Evolutionary conservation across 2,329 filamentous ascomycete species (phyloP), one percentile per base, ranked within the genome.

Genomic region (Clonostachys rosea): DNA sequence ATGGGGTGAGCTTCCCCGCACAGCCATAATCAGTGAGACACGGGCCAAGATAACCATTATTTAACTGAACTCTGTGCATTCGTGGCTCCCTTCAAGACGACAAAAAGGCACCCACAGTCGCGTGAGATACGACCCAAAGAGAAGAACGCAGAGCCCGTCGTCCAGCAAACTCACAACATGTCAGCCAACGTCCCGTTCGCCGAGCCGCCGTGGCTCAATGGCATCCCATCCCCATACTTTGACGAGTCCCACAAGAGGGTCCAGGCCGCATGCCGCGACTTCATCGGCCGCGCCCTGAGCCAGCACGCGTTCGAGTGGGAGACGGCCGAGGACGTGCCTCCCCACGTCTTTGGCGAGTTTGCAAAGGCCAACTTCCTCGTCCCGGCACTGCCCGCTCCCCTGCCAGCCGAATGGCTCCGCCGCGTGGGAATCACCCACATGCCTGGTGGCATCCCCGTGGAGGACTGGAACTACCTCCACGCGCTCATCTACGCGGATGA

Each of bases 391-490:
- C 83, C 85, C 0, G 78, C 85, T 0, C 86, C 87, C 1, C 62
- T 91, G 16, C 86, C 87, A 0, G 78, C 85, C 1, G 74, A 75
- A 43, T 86, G 84, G 81, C 67, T 89, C 50, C 83, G 83, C 62
- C 76, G 71, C 41, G 57, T 86, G 16, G 85, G 83, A 1, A 83
- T 90, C 42, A 68, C 81, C 48, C 78, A 86, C 55, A 79, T 91
- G 39, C 69, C 84, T 0, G 85, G 84, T 2, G 78, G 77, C 1
- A 63, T 85, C 2, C 82, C 80, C 53, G 78, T 91, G 3, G 86
- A 90, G 58, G 84, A 91, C 24, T 91, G 84, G 68, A 86, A 89
- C 57, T 83, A 84, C 53, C 69, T 88, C 10, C 86, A 91, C 59
- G 81, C 76, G 0, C 72, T 83, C 46, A 89, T 91, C 44, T 90